A percentile compares a stretch with the other conserved stretches of the same genome.
These are phyloP conservation scores for Hibiscus tridactylites DNA, from an alignment of 345 rosid genomes.

Conservation along the genomic window DNA sequence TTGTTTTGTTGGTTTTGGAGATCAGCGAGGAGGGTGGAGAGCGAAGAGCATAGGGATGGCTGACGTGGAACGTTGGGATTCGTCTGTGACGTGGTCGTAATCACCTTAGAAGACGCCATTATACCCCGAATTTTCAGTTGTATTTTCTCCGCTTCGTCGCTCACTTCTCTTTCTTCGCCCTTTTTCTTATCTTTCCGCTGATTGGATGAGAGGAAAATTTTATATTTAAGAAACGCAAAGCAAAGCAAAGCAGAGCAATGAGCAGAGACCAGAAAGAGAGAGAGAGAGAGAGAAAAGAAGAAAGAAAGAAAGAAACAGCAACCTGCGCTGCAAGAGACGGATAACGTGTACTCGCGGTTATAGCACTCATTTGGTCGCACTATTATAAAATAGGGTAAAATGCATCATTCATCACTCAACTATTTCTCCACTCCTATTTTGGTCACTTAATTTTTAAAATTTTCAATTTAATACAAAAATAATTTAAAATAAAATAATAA, in stretches of 20 bases:
- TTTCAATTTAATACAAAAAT: too few relatives aligned
- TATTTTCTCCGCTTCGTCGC: neutral
- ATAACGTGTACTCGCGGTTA: neutral
- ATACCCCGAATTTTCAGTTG: conserved; percentile 1
- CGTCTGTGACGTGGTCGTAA: conserved; percentile 33
- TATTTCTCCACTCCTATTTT: too few relatives aligned
- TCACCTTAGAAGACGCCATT: conserved; percentile 36
- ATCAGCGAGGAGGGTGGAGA: conserved; percentile 41
- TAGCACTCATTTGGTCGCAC: neutral
- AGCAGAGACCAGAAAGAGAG: neutral
- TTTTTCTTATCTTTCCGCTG: neutral
- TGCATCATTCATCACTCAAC: too few relatives aligned
- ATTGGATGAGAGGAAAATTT: neutral
- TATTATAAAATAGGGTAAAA: neutral
- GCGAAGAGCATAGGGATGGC: conserved; percentile 28
- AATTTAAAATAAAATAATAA: too few relatives aligned
- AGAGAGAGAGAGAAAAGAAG: neutral
- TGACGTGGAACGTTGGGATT: conserved; percentile 46
- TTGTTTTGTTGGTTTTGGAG: conserved; percentile 25
- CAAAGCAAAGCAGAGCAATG: neutral
- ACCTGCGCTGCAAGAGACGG: neutral
- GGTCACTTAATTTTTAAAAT: too few relatives aligned
- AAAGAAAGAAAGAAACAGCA: neutral
- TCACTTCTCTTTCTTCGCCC: neutral
- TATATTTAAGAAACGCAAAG: neutral